Evolutionary conservation across 805 yeast genomes (phyloP).

Genomic region (Metschnikowia bowlesiae): DNA sequence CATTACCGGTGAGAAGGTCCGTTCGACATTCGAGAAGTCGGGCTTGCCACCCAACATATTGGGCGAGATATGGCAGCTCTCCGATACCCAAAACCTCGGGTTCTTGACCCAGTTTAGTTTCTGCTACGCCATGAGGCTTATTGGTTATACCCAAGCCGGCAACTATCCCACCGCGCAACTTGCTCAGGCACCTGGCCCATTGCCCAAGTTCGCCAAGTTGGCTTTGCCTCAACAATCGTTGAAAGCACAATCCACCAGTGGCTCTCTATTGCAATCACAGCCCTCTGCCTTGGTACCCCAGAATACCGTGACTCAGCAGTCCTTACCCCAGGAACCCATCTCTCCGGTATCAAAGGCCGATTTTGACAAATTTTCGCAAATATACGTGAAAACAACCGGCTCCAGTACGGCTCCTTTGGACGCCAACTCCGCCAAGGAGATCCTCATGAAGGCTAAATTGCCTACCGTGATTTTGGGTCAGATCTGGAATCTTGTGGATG

Average conservation of each 20-base stretch:
- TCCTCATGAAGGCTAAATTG: constrained; percentile 83
- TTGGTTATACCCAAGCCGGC: constrained; percentile 83
- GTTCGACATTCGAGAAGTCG: constrained; percentile 77
- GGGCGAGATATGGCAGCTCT: constrained; percentile 91
- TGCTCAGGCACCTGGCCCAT: constrained; percentile 56
- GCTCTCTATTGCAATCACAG: constrained; percentile 38
- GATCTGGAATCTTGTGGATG: constrained; percentile 87
- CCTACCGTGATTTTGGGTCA: constrained; percentile 75
- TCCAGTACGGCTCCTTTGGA: constrained; percentile 54
- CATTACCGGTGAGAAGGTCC: constrained; percentile 83
- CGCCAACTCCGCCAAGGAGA: constrained; percentile 79
- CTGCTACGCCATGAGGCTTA: constrained; percentile 79
- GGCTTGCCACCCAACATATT: constrained; percentile 73
- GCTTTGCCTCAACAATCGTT: constrained; percentile 14
- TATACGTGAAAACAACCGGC: constrained; percentile 64
- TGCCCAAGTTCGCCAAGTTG: constrained; percentile 53
- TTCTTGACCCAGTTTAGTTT: constrained; percentile 77
- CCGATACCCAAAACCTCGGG: constrained; percentile 88
- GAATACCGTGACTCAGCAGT: constrained; percentile 32
- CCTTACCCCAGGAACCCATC: constrained; percentile 16
- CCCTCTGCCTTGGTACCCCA: constrained; percentile 36
- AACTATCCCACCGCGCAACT: constrained; percentile 48
- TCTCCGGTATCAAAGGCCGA: constrained; percentile 51
- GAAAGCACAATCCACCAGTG: constrained; percentile 34
- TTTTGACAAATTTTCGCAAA: constrained; percentile 57